Conservation (phyloP, 352 stramenopile species). For the Phytopythium cucurbitacearum region DNA sequence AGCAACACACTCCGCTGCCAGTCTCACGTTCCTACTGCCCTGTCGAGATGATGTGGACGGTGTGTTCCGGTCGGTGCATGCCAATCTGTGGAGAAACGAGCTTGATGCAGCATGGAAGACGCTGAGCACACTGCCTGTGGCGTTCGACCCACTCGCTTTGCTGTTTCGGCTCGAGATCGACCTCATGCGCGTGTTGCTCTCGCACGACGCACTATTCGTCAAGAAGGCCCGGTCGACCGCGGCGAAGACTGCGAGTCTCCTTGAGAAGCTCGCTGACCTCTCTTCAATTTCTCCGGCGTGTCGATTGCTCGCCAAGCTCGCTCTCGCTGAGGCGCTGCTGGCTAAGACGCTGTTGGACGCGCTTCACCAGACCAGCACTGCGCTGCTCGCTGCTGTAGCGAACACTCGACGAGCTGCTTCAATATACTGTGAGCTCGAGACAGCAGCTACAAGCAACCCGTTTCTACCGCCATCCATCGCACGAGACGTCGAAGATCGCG, state of each 20-base stretch:
- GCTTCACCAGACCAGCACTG: background rate
- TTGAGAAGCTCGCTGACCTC: conserved; percentile 24
- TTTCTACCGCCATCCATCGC: background rate
- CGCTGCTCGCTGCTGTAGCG: too few relatives aligned
- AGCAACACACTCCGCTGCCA: too few relatives aligned
- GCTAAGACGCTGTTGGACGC: conserved; percentile 14
- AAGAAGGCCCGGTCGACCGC: conserved; percentile 17
- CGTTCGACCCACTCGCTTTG: conserved; percentile 19
- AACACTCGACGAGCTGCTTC: background rate
- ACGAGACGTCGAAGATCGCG: background rate
- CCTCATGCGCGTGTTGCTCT: conserved; percentile 28
- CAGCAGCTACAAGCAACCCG: background rate
- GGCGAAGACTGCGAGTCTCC: conserved; percentile 18
- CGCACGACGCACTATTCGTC: conserved; percentile 24
- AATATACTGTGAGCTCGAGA: conserved; percentile 2
- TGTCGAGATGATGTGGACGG: conserved; percentile 4
- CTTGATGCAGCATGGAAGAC: conserved; percentile 12
- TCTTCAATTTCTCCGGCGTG: conserved; percentile 24
- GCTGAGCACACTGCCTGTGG: conserved; percentile 7
- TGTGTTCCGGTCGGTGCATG: conserved; percentile 15
- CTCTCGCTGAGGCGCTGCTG: conserved; percentile 29
- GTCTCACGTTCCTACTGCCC: too few relatives aligned
- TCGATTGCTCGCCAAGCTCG: conserved; percentile 11
- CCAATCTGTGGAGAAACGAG: conserved; percentile 25
- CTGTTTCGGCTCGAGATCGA: conserved; percentile 25